Base-by-base conservation (phyloP, 2,329 filamentous ascomycete genomes). In the Talaromyces amestolkiae region DNA sequence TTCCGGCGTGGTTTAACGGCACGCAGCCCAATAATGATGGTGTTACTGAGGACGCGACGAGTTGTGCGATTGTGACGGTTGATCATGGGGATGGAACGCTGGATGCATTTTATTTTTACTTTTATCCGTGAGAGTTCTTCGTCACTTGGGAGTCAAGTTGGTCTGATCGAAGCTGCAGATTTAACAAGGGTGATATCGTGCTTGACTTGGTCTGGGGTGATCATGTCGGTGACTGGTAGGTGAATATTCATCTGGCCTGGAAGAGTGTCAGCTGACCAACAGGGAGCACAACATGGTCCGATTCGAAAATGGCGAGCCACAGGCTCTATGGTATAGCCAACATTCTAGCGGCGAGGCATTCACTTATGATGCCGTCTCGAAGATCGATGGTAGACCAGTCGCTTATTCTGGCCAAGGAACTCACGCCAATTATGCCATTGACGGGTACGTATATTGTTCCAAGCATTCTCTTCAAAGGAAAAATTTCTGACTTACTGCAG, bases 201-300 rank as follows among this genome's bases (percentile, higher is more conserved):
- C 67, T 85, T 1, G 78, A 77, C 2, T 69, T 82, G 65, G 79
- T 85, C 69, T 82, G 86, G 53, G 82, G 82, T 67, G 82, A 88
- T 72, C 88, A 90, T 72, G 84, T 90, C 35, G 88, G 87, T 9
- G 86, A 88, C 71, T 88, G 86, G 82, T 82, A 75, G 15, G 53
- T 54, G 64, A 72, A 72, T 27, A 61, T 51, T n/a, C 45, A 58
- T 22, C 5, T 17, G 17, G 11, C 6, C 19, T 22, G 31, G n/a
- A 39, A 35, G n/a, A 37, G 9, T 9, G 11, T 22, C 10, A 35
- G n/a, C 53, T 56, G 53, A 56, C 15, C 33, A 37, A 37, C 47
- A 84, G 83, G 86, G 87, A 89, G 72, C 87, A 89, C 73, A 87
- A 84, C 63, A 88, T 89, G 86, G 79, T 91, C 37, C 86, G 88